Conservation (phyloP, 768 basidiomycete species). For the Porpolomopsis calyptriformis region DNA sequence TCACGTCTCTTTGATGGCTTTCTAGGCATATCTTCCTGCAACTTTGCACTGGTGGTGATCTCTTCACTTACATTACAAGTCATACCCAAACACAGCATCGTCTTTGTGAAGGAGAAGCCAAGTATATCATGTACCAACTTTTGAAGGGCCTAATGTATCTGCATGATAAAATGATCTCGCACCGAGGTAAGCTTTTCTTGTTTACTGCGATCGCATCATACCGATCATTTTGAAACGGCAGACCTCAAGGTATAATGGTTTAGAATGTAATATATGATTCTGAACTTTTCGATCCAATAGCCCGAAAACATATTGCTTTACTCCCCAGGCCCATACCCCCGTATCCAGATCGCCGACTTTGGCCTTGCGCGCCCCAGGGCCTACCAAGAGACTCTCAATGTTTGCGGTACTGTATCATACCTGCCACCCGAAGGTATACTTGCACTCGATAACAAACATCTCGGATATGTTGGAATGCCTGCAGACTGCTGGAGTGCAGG, state of each 20-base stretch:
- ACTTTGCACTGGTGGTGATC: conserved; percentile 75
- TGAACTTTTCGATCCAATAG: conserved; percentile 25
- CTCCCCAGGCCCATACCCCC: conserved; percentile 75
- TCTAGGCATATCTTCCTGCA: conserved; percentile 73
- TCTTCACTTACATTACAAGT: conserved; percentile 76
- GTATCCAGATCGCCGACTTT: conserved; percentile 78
- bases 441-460: conserved; percentile 62
- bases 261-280: neutral
- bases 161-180: conserved; percentile 63
- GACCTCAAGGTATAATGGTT: conserved; percentile 47
- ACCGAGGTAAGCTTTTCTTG: conserved; percentile 46
- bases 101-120: conserved; percentile 70
- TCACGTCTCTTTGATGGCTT: conserved; percentile 2
- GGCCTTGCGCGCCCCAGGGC: conserved; percentile 72
- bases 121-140: conserved; percentile 76
- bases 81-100: conserved; percentile 37
- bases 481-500: conserved; percentile 87
- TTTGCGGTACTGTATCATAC: conserved; percentile 82
- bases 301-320: conserved; percentile 78
- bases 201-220: neutral
- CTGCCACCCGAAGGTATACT: conserved; percentile 78
- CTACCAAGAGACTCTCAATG: conserved; percentile 74
- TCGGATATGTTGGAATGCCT: conserved; percentile 70
- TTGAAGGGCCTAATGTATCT: conserved; percentile 62
- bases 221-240: conserved; percentile 16